Conservation (phyloP, 1,284 basidiomycete species). For the Macrocystidia cucumis region DNA sequence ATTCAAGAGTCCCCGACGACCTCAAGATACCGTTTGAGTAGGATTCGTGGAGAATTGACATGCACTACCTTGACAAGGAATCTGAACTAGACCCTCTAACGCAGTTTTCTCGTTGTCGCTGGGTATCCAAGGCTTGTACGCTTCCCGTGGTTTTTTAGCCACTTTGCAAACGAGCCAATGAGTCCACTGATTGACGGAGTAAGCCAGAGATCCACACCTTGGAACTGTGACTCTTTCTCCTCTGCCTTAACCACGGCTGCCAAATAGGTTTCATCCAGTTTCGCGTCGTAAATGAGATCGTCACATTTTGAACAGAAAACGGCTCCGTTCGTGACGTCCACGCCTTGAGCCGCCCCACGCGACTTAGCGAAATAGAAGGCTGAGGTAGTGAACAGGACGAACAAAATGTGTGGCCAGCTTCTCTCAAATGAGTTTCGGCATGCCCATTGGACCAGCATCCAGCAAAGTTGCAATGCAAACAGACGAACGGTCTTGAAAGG, state of each 20-base stretch:
- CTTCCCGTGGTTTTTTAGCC: constrained; percentile 29
- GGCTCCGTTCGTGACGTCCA: constrained; percentile 33
- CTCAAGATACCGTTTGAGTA: constrained; percentile 26
- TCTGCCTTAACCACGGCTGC: constrained; percentile 29
- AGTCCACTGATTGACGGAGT: not conserved
- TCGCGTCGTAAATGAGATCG: constrained; percentile 36
- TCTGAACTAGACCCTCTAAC: constrained; percentile 25
- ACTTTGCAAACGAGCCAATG: constrained; percentile 15
- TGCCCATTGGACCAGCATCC: constrained; percentile 68
- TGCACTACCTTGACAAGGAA: constrained; percentile 60
- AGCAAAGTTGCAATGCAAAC: constrained; percentile 68
- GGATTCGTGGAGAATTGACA: constrained; percentile 8
- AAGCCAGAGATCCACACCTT: constrained; percentile 19
- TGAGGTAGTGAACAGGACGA: constrained; percentile 21
- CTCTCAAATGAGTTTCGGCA: constrained; percentile 46
- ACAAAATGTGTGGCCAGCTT: constrained; percentile 64
- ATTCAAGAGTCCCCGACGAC: constrained; percentile 83
- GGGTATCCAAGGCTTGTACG: constrained; percentile 34
- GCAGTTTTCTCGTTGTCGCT: constrained; percentile 27
- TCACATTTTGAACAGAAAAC: constrained; percentile 36
- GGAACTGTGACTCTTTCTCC: constrained; percentile 32
- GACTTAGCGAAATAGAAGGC: constrained; percentile 1
- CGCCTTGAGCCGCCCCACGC: constrained; percentile 21
- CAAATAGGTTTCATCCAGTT: constrained; percentile 25
- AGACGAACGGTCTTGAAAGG: constrained; percentile 69